Conservation (phyloP, 169 alveolate species). For the Perkinsus olseni region DNA sequence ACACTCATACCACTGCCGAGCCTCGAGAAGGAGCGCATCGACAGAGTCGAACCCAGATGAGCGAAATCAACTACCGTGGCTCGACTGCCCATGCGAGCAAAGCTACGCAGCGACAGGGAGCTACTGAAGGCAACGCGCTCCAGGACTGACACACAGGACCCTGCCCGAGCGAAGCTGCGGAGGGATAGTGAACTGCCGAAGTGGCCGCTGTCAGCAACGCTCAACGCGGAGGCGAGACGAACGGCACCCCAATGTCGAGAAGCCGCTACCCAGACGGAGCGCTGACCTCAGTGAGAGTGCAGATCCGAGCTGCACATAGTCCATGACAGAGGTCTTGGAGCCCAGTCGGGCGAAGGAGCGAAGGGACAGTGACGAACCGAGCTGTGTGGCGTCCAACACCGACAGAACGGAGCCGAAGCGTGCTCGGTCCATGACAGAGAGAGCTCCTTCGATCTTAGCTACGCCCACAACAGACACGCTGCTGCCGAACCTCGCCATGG, state of each 20-base stretch:
- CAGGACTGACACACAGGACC: background rate
- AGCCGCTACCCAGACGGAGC: background rate
- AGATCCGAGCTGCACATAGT: background rate
- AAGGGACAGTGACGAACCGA: background rate
- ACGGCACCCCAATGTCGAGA: background rate
- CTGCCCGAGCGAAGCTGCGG: background rate
- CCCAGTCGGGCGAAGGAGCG: background rate
- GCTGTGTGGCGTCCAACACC: background rate
- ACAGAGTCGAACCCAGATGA: background rate
- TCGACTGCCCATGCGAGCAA: background rate
- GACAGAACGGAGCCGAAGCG: background rate
- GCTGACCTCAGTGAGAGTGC: background rate
- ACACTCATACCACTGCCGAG: background rate
- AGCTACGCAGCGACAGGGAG: background rate
- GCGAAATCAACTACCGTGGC: constrained; percentile 1
- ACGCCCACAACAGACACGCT: background rate
- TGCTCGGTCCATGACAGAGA: background rate
- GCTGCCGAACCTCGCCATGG: background rate
- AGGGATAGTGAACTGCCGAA: background rate
- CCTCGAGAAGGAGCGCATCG: background rate
- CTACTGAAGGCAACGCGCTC: background rate
- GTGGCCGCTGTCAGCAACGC: background rate
- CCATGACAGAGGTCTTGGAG: background rate
- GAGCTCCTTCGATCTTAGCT: background rate
- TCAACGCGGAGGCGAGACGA: background rate